These are phyloP conservation scores for Pleurotus salmoneostramineus DNA, from an alignment of 768 basidiomycete genomes.

Conservation along the genomic window DNA sequence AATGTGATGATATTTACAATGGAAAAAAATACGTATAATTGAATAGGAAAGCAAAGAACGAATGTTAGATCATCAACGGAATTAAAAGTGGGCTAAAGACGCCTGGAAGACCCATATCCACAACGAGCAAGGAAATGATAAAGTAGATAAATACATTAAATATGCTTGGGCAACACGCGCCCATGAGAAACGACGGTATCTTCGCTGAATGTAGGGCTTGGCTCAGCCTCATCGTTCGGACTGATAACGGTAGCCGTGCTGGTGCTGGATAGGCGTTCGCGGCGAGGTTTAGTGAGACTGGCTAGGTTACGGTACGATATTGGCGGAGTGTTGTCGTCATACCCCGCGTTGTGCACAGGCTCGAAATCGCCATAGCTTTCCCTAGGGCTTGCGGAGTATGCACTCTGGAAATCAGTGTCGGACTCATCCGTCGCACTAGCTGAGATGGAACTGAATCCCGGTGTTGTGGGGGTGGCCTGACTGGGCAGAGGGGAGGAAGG, in stretches of 20 bases:
- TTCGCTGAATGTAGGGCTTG: slow-evolving; percentile 35
- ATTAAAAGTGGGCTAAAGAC: slow-evolving; percentile 5
- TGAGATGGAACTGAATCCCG: slow-evolving; percentile 24
- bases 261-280: slow-evolving; percentile 58
- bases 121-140: neutral
- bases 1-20: slow-evolving; percentile 10
- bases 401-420: slow-evolving; percentile 85
- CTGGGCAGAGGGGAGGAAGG: slow-evolving; percentile 24
- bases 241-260: slow-evolving; percentile 47
- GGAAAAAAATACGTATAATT: neutral
- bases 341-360: slow-evolving; percentile 21
- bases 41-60: neutral
- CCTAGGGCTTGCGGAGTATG: slow-evolving; percentile 74
- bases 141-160: slow-evolving; percentile 5
- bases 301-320: slow-evolving; percentile 12
- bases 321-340: slow-evolving; percentile 16
- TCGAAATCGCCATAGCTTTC: slow-evolving; percentile 57
- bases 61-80: neutral
- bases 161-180: slow-evolving; percentile 7
- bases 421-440: slow-evolving; percentile 56
- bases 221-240: slow-evolving; percentile 20
- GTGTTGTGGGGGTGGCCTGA: slow-evolving; percentile 25
- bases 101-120: neutral
- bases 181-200: slow-evolving; percentile 26
- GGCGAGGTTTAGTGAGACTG: slow-evolving; percentile 30